Evolutionary conservation across 2,329 filamentous ascomycete genomes (phyloP), one percentile per base, ranked within the genome.

Genomic region (Westerdykella aurantiaca): DNA sequence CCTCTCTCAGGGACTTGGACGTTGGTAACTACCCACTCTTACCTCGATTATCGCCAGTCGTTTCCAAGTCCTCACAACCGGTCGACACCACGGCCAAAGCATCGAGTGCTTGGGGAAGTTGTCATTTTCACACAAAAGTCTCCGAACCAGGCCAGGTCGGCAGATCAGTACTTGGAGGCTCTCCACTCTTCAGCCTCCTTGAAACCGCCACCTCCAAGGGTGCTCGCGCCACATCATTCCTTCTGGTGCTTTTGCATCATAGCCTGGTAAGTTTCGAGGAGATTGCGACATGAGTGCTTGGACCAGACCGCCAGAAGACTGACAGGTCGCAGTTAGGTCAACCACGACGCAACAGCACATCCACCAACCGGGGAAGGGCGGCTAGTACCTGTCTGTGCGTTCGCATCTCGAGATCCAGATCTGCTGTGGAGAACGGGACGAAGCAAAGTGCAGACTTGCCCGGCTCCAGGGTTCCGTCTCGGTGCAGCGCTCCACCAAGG

Each of bases 391-490:
- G 62, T 61, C 61, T 55, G 61, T 63, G 60, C 61, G 47, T 39
- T 10, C 33, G 14, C 42, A 39, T 41, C 44, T 57, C 43, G 49
- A 47, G 55, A 59, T 59, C 49, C 51, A 64, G 57, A 63, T 66
- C 61, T 64, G 60, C 61, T 63, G 58, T 60, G 63, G 58, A 57
- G 41, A 45, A 34, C 55, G 58, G 60, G 55, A 67, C 63, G 57
- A 62, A 66, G 61, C 61, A 64, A 64, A 64, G 60, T 48, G 55
- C 56, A 56, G 7, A 9, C 52, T 45, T 45, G 44, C 45, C 49
- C 49, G 58, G 53, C 47, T 56, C 57, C 45, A 45, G 40, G 18
- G 51, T 50, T 48, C 51, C 45, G 51, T 48, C 47, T 52, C 49
- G 56, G 56, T 60, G 53, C 25, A 60, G 56, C 57, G 56, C 53